phyloP scores from a whole-genome alignment of 2,329 filamentous ascomycete species.

The Penicillium sp. region DNA sequence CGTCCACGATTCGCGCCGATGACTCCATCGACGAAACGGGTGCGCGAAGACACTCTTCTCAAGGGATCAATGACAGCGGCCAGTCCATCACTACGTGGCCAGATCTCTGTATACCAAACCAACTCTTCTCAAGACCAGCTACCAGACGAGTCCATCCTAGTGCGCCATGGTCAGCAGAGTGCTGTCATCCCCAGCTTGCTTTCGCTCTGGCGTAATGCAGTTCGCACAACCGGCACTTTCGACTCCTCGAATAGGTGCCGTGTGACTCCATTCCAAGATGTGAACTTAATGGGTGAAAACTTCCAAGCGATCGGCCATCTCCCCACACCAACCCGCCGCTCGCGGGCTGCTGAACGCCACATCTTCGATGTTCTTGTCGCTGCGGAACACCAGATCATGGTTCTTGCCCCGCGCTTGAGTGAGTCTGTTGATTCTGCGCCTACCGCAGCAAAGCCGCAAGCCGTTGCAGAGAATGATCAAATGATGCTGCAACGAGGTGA shows the following conservation, averaged over 20 bases:
- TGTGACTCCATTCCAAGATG: slow-evolving; percentile 38
- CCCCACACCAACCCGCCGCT: slow-evolving; percentile 27
- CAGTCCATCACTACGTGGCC: slow-evolving; percentile 37
- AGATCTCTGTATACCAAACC: slow-evolving; percentile 41
- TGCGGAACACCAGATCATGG: slow-evolving; percentile 41
- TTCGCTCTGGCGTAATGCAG: slow-evolving; percentile 44
- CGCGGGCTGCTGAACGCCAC: slow-evolving; percentile 20
- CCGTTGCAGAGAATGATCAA: slow-evolving; percentile 37
- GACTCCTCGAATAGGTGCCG: slow-evolving; percentile 40
- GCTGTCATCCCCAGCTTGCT: slow-evolving; percentile 44
- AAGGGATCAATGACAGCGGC: slow-evolving; percentile 35
- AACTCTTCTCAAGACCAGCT: slow-evolving; percentile 35
- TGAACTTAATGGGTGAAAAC: slow-evolving; percentile 42
- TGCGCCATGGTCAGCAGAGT: slow-evolving; percentile 44
- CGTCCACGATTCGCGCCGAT: slow-evolving; percentile 44
- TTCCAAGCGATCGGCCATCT: slow-evolving; percentile 40
- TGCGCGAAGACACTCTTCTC: slow-evolving; percentile 46
- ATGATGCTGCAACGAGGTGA: slow-evolving; percentile 43
- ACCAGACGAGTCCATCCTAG: slow-evolving; percentile 44
- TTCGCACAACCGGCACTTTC: slow-evolving; percentile 38
- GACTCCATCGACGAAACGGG: slow-evolving; percentile 49
- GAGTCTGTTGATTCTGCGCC: slow-evolving; percentile 23
- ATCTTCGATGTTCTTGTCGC: slow-evolving; percentile 42
- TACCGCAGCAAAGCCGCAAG: slow-evolving; percentile 15
- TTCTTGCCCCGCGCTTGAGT: slow-evolving; percentile 33